Evolutionary conservation across 805 yeast genomes (phyloP).

Genomic region (Ogataea nonfermentans): DNA sequence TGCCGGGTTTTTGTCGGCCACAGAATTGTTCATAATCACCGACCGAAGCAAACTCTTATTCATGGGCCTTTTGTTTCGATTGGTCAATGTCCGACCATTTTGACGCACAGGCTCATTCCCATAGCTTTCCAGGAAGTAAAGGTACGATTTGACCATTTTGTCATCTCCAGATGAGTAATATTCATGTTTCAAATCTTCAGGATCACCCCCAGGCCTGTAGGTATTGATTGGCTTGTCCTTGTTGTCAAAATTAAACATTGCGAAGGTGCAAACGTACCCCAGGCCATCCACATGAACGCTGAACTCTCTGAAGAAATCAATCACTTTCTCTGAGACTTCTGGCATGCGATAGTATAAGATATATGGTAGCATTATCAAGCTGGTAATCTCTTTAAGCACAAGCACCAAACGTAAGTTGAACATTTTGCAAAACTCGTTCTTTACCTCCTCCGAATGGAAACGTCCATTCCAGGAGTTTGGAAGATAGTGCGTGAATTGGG

Average conservation of each 20-base stretch:
- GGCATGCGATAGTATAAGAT: conserved; percentile 86
- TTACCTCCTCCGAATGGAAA: conserved; percentile 81
- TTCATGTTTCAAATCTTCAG: conserved; percentile 36
- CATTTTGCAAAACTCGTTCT: conserved; percentile 73
- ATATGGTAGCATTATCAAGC: conserved; percentile 83
- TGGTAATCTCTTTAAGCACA: conserved; percentile 72
- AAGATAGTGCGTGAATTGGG: conserved; percentile 85
- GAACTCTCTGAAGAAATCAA: conserved; percentile 88
- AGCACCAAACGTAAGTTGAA: conserved; percentile 73
- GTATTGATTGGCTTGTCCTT: conserved; percentile 31
- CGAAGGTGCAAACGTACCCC: conserved; percentile 92
- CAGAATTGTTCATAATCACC: conserved; percentile 24
- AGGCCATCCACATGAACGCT: conserved; percentile 91
- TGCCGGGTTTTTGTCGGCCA: conserved; percentile 11
- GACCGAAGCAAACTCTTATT: conserved; percentile 23
- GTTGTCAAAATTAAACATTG: conserved; percentile 82
- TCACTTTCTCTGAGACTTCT: conserved; percentile 64
- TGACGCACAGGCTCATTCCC: conserved; percentile 43
- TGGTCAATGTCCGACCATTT: conserved; percentile 1
- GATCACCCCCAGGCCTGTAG: conserved; percentile 15
- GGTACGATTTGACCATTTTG: conserved; percentile 88
- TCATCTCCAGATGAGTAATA: conserved; percentile 61
- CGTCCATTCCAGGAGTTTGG: conserved; percentile 86
- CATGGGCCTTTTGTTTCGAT: conserved; percentile 3
- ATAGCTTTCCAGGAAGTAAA: conserved; percentile 84